Conservation (phyloP, 129 eudicot genomes). For the Deinandra increscens region DNA sequence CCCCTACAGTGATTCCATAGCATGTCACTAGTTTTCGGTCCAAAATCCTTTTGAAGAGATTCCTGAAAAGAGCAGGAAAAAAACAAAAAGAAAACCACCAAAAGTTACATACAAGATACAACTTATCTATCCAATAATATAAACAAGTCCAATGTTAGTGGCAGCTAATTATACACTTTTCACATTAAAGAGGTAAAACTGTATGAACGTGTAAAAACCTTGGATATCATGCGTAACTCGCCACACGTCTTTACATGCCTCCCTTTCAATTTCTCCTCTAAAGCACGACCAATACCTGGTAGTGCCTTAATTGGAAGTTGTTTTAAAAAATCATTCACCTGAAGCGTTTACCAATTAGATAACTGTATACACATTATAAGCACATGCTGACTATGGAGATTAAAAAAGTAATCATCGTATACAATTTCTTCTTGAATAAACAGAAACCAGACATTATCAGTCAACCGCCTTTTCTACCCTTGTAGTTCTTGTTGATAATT, state of each 20-base stretch:
- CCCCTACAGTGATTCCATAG: conserved; percentile 89
- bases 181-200: background rate
- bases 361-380: background rate
- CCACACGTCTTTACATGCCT: conserved; percentile 66
- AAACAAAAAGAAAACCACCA: conserved; percentile 9
- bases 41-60: conserved; percentile 88
- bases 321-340: conserved; percentile 71
- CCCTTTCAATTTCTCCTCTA: conserved; percentile 82
- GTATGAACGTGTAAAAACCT: conserved; percentile 36
- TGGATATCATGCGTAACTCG: conserved; percentile 62
- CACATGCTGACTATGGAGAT: background rate
- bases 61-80: conserved; percentile 48
- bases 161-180: conserved; percentile 7
- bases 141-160: background rate
- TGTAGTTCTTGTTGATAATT: background rate
- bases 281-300: conserved; percentile 90
- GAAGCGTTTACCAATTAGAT: conserved; percentile 25
- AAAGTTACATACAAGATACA: conserved; percentile 7
- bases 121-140: background rate
- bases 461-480: background rate
- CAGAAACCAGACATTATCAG: background rate
- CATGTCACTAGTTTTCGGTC: conserved; percentile 92
- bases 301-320: conserved; percentile 84
- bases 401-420: background rate
- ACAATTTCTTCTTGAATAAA: background rate